Conservation (phyloP, 805 yeast species). For the Pichia kluyveri region DNA sequence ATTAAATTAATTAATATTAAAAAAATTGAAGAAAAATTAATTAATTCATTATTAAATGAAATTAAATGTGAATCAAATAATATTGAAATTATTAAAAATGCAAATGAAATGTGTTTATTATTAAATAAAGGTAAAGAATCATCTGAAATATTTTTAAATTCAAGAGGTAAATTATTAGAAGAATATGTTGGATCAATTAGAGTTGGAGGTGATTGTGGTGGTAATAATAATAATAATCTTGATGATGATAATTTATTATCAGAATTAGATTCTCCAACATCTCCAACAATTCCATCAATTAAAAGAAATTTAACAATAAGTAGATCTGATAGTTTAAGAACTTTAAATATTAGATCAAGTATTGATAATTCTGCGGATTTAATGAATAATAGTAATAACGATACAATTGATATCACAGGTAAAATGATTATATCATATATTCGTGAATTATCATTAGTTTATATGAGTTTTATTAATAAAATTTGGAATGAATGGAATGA, state of each 20-base stretch:
- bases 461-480: constrained; percentile 5
- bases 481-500: constrained; percentile 7
- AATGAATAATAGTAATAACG: background rate
- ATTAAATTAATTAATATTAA: constrained; percentile 19
- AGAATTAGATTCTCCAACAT: too few relatives aligned
- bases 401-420: background rate
- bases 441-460: constrained; percentile 7
- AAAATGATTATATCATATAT: constrained; percentile 6
- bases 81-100: constrained; percentile 10
- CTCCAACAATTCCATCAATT: too few relatives aligned
- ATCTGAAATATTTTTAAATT: constrained; percentile 36
- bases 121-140: constrained; percentile 41
- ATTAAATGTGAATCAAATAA: constrained; percentile 15
- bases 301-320: background rate
- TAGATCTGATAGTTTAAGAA: constrained; percentile 3
- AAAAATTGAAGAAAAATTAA: constrained; percentile 14
- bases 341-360: constrained; percentile 1
- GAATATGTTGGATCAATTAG: constrained; percentile 41
- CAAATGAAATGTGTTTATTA: constrained; percentile 24
- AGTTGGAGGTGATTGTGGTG: constrained; percentile 49
- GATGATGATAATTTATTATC: background rate
- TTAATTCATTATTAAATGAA: constrained; percentile 15
- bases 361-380: background rate
- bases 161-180: constrained; percentile 38
- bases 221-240: constrained; percentile 5